phyloP scores from a whole-genome alignment of 345 rosid species.

The Linum trigynum region DNA sequence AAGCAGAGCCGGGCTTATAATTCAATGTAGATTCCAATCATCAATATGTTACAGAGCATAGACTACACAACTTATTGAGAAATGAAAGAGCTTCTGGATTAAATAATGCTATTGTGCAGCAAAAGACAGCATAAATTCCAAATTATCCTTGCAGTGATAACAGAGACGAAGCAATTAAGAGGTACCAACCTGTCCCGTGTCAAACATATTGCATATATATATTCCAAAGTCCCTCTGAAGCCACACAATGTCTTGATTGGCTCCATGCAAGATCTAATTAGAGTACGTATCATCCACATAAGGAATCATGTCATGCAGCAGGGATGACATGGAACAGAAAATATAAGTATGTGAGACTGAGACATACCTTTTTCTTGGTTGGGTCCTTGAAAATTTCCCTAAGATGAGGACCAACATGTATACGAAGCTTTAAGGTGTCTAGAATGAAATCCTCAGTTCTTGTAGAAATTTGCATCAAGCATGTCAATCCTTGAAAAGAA shows the following conservation, averaged over 20 bases:
- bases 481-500: constrained; percentile 89
- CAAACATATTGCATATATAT: constrained; percentile 90
- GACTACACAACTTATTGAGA: no score
- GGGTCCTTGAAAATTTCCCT: constrained; percentile 89
- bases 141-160: background rate
- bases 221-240: constrained; percentile 98
- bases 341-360: background rate
- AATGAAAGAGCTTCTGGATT: no score
- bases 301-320: constrained; percentile 11
- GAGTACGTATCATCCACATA: constrained; percentile 21
- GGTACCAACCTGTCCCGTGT: constrained; percentile 86
- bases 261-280: constrained; percentile 94
- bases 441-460: constrained; percentile 79
- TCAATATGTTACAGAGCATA: no score
- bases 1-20: no score
- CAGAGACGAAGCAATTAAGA: background rate
- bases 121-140: no score
- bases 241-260: constrained; percentile 88
- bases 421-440: constrained; percentile 76
- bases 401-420: constrained; percentile 74
- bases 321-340: background rate
- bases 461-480: constrained; percentile 96
- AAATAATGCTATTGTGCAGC: no score
- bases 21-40: no score
- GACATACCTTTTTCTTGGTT: constrained; percentile 69